Evolutionary conservation across 177 flowering plant genomes (phyloP), one percentile per base, ranked within the genome.

Genomic region (Vitis hybrid): DNA sequence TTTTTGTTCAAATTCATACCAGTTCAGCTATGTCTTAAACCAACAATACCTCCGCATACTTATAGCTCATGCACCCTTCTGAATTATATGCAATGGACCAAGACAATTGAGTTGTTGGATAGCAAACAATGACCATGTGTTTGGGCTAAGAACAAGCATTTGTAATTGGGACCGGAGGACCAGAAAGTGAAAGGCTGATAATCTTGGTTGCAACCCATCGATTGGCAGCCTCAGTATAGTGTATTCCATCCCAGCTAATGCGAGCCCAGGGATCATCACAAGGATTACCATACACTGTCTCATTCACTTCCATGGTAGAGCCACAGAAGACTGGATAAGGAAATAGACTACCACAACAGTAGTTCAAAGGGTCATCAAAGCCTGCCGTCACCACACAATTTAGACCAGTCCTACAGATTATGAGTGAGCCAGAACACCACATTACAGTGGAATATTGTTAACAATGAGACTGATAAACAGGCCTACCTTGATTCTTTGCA

Each of bases 161-260:
- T 11, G 18, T 48, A 45, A 76, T 64, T 50, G 82, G 13, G 15
- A 67, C 49, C 2, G 80, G 82, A 2, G 86, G 84, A 9, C 80
- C 78, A 33, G 90, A 83, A 21, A 74, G 18, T 1, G 81, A 78
- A 2, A 93, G 91, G 14, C 77, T 70, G 13, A 85, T 10, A 61
- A 88, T 83, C 5, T 45, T 74, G 1, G 74, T 76, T 2, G 90
- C 84, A 50, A 90, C 51, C 89, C 83, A 83, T 10, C 22, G 60
- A 55, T 91, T 91, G 2, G 94, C 93, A 7, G 90, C 84, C 62
- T 90, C 77, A 19, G 90, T 56, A 62, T 90, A 90, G 55, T 92
- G 97, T 61, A 89, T 79, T 15, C 91, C 91, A 72, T 92, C 97
- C 97, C 94, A 92, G 77, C 89, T 90, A 12, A 92, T 78, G 56